Percentiles rank a stretch among this genome's conserved stretches.
Evolutionary conservation across 768 basidiomycete species (phyloP).

Genomic region (Ephemerocybe angulata): DNA sequence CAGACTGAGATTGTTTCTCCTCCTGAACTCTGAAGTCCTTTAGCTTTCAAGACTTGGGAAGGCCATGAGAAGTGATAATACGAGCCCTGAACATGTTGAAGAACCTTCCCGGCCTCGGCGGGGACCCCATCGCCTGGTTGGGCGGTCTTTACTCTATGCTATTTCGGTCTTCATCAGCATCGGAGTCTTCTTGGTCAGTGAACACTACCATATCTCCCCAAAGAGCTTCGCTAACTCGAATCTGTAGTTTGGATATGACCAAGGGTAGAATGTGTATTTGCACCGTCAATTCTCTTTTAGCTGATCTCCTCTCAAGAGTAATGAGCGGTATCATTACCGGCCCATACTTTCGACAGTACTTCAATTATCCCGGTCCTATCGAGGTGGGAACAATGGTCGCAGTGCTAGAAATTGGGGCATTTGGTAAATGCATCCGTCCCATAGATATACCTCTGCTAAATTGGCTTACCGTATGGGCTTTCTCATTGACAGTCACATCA

Average conservation of each 20-base stretch:
- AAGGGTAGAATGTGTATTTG: slow-evolving; percentile 51
- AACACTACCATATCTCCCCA: slow-evolving; percentile 3
- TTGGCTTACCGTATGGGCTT: background rate
- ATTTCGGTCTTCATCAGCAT: slow-evolving; percentile 80
- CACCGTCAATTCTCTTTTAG: slow-evolving; percentile 14
- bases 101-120: slow-evolving; percentile 21
- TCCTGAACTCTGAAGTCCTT: too few species aligned
- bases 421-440: slow-evolving; percentile 48
- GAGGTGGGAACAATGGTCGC: slow-evolving; percentile 94
- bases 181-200: slow-evolving; percentile 78
- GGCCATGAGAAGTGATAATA: too few species aligned
- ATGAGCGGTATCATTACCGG: slow-evolving; percentile 92
- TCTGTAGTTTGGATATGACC: slow-evolving; percentile 77
- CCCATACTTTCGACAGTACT: slow-evolving; percentile 77
- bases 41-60: too few species aligned
- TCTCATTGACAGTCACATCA: slow-evolving; percentile 63
- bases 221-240: background rate
- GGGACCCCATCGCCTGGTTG: slow-evolving; percentile 57
- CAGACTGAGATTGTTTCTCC: too few species aligned
- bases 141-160: slow-evolving; percentile 72
- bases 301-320: slow-evolving; percentile 45
- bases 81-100: slow-evolving; percentile 39
- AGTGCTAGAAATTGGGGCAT: slow-evolving; percentile 89
- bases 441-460: background rate
- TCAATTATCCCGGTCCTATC: slow-evolving; percentile 69